Evolutionary conservation across 192 early-diverging fungal genomes (phyloP).

Genomic region (Umbelopsis ramanniana): DNA sequence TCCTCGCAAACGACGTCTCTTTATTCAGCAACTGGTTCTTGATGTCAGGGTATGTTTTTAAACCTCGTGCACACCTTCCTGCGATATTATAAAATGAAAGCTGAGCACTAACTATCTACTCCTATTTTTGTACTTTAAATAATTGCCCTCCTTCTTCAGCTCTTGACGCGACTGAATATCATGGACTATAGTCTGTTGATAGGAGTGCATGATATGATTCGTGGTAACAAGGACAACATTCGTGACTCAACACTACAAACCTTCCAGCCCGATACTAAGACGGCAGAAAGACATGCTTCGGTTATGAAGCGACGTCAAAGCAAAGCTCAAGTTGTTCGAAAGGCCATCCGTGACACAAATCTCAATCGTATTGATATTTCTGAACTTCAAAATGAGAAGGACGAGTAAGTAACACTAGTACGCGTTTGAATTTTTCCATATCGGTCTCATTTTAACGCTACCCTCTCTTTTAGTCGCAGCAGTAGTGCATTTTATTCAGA

Average conservation of each 20-base stretch:
- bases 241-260: constrained; percentile 90
- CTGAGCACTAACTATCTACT: neutral
- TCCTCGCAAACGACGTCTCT: constrained; percentile 75
- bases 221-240: constrained; percentile 90
- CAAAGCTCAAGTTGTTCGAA: constrained; percentile 57
- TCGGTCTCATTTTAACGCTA: neutral
- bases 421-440: neutral
- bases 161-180: constrained; percentile 39
- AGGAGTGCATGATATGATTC: constrained; percentile 88
- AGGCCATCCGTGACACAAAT: constrained; percentile 61
- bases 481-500: constrained; percentile 90
- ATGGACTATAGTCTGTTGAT: constrained; percentile 98
- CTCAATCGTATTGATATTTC: constrained; percentile 65
- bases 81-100: neutral
- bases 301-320: constrained; percentile 53
- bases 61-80: neutral
- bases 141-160: constrained; percentile 48
- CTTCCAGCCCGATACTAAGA: constrained; percentile 61
- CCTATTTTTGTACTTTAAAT: neutral
- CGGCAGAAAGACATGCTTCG: constrained; percentile 48
- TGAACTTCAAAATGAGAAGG: constrained; percentile 56
- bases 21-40: constrained; percentile 84
- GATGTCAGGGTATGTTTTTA: constrained; percentile 72
- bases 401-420: constrained; percentile 31
- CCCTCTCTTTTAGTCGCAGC: constrained; percentile 53